Conservation (phyloP, 2,329 filamentous ascomycete genomes). For the Epichloe amarillans region DNA sequence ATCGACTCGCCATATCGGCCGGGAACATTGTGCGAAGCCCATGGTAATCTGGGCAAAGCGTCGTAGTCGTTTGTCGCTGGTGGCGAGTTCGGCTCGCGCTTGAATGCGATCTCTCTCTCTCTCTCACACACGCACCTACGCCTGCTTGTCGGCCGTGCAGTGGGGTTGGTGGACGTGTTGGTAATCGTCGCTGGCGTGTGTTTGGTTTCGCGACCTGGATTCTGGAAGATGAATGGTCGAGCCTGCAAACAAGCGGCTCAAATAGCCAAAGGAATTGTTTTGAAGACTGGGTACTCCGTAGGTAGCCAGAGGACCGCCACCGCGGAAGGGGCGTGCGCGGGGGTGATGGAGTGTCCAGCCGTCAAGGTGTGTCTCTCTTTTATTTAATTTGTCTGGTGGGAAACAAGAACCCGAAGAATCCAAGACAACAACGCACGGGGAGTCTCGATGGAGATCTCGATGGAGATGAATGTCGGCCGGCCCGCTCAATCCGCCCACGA, state of each 20-base stretch:
- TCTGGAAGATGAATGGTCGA: background rate
- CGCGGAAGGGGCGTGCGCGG: background rate
- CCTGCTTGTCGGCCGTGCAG: constrained; percentile 1
- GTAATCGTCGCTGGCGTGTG: background rate
- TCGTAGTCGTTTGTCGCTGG: constrained; percentile 6
- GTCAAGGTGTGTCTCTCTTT: background rate
- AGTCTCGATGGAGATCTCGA: background rate
- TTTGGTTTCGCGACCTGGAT: background rate
- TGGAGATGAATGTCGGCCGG: background rate
- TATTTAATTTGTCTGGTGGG: background rate
- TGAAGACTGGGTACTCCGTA: background rate
- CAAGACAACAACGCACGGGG: background rate
- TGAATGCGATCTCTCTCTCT: background rate
- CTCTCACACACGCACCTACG: constrained; percentile 1
- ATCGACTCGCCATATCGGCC: constrained; percentile 49
- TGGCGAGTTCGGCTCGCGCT: background rate
- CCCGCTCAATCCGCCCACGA: too few species aligned
- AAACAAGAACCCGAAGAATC: background rate
- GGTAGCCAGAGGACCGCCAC: background rate
- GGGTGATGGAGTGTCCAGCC: background rate
- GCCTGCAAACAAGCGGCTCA: background rate
- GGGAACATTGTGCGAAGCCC: constrained; percentile 40
- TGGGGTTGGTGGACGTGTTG: background rate
- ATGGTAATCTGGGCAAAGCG: constrained; percentile 14
- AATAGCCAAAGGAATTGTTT: background rate